Percentiles rank a stretch among this genome's conserved stretches.
phyloP scores from a whole-genome alignment of 768 basidiomycete genomes.

The Termitomyces sp. region DNA sequence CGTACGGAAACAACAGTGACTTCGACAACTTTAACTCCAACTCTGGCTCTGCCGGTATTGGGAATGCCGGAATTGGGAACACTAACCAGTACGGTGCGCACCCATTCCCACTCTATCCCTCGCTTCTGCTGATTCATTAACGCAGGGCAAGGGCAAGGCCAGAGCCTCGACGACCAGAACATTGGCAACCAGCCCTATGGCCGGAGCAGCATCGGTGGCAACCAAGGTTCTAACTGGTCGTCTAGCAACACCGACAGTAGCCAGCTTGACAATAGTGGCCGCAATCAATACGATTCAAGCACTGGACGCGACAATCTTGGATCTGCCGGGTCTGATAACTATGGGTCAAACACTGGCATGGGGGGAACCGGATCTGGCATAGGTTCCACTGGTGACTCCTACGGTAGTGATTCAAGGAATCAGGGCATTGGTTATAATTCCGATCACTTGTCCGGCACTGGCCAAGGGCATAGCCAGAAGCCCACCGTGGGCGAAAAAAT shows the following conservation, averaged over 20 bases:
- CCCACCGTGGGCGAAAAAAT: constrained; percentile 19
- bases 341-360: constrained; percentile 5
- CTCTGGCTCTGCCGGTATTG: constrained; percentile 6
- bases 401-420: constrained; percentile 1
- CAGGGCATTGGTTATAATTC: constrained; percentile 1
- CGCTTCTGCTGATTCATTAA: neutral
- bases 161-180: neutral
- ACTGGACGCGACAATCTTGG: constrained; percentile 6
- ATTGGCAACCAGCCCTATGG: neutral
- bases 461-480: constrained; percentile 3
- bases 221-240: neutral
- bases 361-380: constrained; percentile 6
- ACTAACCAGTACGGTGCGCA: constrained; percentile 3
- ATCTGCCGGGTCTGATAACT: constrained; percentile 8
- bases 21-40: constrained; percentile 5
- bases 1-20: constrained; percentile 10
- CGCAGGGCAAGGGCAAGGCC: constrained; percentile 5
- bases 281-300: constrained; percentile 1
- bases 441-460: neutral
- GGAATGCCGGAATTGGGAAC: constrained; percentile 3
- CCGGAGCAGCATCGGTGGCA: neutral
- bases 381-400: neutral
- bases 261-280: neutral
- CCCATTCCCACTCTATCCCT: too few species aligned
- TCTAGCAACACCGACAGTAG: neutral